A percentile compares a stretch with the other conserved stretches of the same genome.
phyloP scores from a whole-genome alignment of 2,329 filamentous ascomycete species.

The Alternaria gaisen region DNA sequence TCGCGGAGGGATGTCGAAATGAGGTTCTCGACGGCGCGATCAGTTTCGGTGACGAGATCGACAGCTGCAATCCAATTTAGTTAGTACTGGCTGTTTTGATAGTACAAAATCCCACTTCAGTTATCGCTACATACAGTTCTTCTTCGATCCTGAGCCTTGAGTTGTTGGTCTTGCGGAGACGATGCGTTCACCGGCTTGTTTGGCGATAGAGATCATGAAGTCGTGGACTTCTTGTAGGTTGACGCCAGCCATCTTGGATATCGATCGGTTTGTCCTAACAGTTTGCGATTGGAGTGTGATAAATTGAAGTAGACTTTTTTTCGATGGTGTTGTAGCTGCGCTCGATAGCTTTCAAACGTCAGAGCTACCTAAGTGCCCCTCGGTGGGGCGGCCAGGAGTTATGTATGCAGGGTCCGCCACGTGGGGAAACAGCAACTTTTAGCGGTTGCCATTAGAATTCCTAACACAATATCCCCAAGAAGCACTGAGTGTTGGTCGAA shows the following conservation, averaged over 20 bases:
- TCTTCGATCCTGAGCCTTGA: slow-evolving; percentile 55
- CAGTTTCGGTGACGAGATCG: slow-evolving; percentile 71
- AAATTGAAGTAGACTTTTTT: neutral
- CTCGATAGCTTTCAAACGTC: neutral
- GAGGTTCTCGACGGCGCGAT: slow-evolving; percentile 67
- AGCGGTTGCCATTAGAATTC: neutral
- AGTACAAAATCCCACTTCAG: too few species aligned
- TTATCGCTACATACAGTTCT: slow-evolving; percentile 54
- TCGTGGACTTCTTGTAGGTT: slow-evolving; percentile 60
- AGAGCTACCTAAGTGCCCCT: slow-evolving; percentile 1
- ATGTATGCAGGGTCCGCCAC: neutral
- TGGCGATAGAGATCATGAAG: slow-evolving; percentile 57
- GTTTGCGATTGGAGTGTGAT: neutral
- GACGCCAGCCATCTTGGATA: slow-evolving; percentile 43
- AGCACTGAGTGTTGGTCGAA: neutral
- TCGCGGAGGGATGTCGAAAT: slow-evolving; percentile 61
- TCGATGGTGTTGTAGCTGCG: neutral
- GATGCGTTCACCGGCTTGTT: slow-evolving; percentile 58
- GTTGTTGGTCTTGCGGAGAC: slow-evolving; percentile 56
- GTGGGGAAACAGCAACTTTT: neutral
- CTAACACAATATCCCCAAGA: neutral
- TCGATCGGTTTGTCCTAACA: too few species aligned
- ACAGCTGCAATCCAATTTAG: slow-evolving; percentile 54
- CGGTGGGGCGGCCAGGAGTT: neutral
- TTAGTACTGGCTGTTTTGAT: neutral